phyloP scores from a whole-genome alignment of 2,329 filamentous ascomycete genomes.

The Thermomyces lanuginosus region DNA sequence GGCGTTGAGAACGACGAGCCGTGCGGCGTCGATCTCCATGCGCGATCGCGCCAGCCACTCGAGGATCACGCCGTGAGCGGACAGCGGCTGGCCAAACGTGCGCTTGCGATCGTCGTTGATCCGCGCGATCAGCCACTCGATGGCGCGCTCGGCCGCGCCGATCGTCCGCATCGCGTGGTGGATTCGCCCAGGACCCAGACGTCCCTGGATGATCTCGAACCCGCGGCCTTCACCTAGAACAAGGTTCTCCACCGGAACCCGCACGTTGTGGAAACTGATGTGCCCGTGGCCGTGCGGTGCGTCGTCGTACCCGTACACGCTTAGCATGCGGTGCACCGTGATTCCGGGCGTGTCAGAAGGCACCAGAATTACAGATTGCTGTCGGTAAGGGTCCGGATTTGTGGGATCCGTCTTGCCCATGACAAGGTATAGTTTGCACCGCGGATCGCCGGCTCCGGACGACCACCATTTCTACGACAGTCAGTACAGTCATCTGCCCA shows the following conservation, averaged over 20 bases:
- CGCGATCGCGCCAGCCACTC: conserved; percentile 87
- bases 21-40: conserved; percentile 83
- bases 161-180: conserved; percentile 96
- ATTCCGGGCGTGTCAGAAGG: conserved; percentile 67
- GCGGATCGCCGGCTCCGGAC: conserved; percentile 79
- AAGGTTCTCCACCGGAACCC: conserved; percentile 67
- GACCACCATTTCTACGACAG: conserved; percentile 90
- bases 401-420: conserved; percentile 81
- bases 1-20: conserved; percentile 81
- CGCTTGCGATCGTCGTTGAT: conserved; percentile 86
- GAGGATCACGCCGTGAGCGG: conserved; percentile 82
- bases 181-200: conserved; percentile 86
- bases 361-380: conserved; percentile 87
- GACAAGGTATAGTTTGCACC: conserved; percentile 86
- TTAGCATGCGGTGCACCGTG: conserved; percentile 85
- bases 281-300: conserved; percentile 97
- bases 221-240: conserved; percentile 85
- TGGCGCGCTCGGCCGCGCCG: conserved; percentile 73
- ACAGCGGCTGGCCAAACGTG: conserved; percentile 74
- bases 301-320: conserved; percentile 90
- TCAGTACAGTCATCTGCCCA: neutral
- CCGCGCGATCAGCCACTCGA: conserved; percentile 88
- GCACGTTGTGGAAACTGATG: conserved; percentile 74
- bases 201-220: conserved; percentile 96
- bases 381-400: conserved; percentile 63